These are phyloP conservation scores for Gelatoporia subvermispora DNA, from an alignment of 768 basidiomycete genomes.

Conservation along the genomic window DNA sequence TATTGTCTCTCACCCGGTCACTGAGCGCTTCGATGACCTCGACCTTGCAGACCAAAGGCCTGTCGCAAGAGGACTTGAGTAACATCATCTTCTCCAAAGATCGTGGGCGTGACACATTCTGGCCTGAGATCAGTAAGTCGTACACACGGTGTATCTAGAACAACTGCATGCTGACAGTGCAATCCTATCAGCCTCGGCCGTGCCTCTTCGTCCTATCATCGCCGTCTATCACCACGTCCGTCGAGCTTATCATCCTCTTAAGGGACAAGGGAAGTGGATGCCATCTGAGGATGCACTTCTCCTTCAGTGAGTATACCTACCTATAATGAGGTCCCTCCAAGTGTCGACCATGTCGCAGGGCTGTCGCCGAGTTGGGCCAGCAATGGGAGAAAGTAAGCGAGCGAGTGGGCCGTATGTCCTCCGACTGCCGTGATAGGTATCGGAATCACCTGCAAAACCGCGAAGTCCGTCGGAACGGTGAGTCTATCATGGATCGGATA, in stretches of 20 bases:
- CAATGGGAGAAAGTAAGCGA: constrained; percentile 77
- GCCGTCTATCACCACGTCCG: constrained; percentile 83
- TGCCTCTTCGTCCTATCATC: constrained; percentile 73
- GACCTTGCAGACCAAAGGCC: constrained; percentile 39
- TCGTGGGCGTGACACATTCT: constrained; percentile 64
- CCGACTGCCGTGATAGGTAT: constrained; percentile 82
- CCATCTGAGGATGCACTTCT: constrained; percentile 60
- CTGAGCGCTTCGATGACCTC: neutral
- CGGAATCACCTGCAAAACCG: constrained; percentile 76
- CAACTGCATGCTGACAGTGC: neutral
- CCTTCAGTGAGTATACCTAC: constrained; percentile 44
- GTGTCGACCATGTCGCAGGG: constrained; percentile 37
- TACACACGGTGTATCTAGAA: neutral
- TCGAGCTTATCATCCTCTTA: constrained; percentile 62
- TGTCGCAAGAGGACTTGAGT: constrained; percentile 50
- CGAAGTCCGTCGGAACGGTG: constrained; percentile 57
- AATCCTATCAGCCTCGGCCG: constrained; percentile 48
- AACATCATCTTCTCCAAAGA: constrained; percentile 67
- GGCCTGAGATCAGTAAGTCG: constrained; percentile 72
- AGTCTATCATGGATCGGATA: constrained; percentile 7
- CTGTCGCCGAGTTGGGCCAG: constrained; percentile 64
- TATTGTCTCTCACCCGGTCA: constrained; percentile 8
- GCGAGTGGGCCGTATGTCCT: constrained; percentile 67
- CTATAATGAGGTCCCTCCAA: neutral
- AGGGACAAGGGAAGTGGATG: constrained; percentile 67